Percentiles rank a stretch among this genome's conserved stretches.
phyloP scores from a whole-genome alignment of 176 grass and related monocot species.

The Lolium multiflorum region DNA sequence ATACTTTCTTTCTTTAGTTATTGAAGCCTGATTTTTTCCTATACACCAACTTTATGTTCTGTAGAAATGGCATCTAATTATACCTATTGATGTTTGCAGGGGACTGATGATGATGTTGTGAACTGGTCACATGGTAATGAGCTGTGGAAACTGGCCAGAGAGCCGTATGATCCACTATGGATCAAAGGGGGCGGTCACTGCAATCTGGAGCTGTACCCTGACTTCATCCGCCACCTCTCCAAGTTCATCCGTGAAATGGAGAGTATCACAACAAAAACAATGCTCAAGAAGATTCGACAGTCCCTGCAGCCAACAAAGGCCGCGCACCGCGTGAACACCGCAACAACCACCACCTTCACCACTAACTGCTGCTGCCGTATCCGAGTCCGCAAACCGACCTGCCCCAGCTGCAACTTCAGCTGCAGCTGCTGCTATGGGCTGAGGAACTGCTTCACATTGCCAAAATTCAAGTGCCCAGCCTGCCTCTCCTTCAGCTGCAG shows the following conservation, averaged over 20 bases:
- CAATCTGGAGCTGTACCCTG: conserved; percentile 96
- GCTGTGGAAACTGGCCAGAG: conserved; percentile 84
- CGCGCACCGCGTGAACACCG: conserved; percentile 21
- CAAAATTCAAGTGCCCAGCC: conserved; percentile 24
- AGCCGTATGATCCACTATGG: conserved; percentile 97
- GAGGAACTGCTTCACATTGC: conserved; percentile 26
- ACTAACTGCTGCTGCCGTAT: conserved; percentile 83
- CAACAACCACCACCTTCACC: conserved; percentile 80
- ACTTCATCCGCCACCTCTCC: conserved; percentile 90
- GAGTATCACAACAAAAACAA: conserved; percentile 64
- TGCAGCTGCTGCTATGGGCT: conserved; percentile 38
- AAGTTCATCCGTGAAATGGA: conserved; percentile 92
- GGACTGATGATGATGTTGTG: conserved; percentile 95
- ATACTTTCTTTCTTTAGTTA: background rate
- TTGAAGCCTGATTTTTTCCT: background rate
- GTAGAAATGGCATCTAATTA: conserved; percentile 6
- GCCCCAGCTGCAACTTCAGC: conserved; percentile 53
- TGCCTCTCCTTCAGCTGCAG: conserved; percentile 46
- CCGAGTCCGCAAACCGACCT: conserved; percentile 68
- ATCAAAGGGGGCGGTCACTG: conserved; percentile 99
- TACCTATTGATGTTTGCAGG: conserved; percentile 49
- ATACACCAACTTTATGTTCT: conserved; percentile 10
- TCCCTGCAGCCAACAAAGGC: conserved; percentile 55
- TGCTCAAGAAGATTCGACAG: conserved; percentile 89
- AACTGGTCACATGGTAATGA: conserved; percentile 92